phyloP scores from a whole-genome alignment of 148 eudicot species.

The Selenicereus undatus region DNA sequence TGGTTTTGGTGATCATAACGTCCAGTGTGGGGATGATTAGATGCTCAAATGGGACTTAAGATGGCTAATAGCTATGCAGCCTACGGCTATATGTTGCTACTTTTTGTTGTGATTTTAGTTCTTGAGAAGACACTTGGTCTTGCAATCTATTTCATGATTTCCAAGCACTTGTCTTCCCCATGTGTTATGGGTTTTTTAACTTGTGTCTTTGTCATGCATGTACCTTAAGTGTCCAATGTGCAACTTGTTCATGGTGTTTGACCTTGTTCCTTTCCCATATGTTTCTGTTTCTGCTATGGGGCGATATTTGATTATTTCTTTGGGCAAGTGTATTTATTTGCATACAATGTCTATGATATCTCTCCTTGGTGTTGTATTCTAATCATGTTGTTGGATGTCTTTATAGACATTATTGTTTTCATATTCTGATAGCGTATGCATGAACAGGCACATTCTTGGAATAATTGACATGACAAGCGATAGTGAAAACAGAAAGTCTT shows the following conservation, averaged over 20 bases:
- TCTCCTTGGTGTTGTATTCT: background rate
- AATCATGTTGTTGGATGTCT: background rate
- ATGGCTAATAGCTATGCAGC: conserved; percentile 4
- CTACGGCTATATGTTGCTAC: background rate
- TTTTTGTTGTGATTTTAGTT: background rate
- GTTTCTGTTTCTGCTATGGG: background rate
- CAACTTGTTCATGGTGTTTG: background rate
- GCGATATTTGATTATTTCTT: background rate
- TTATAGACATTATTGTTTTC: background rate
- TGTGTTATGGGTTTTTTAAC: background rate
- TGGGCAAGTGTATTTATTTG: conserved; percentile 1
- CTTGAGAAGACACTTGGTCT: background rate
- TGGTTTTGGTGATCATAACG: background rate
- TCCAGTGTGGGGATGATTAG: background rate
- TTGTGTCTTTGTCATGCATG: background rate
- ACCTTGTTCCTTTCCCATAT: background rate
- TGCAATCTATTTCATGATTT: background rate
- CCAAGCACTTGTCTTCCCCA: background rate
- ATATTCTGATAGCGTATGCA: conserved; percentile 9
- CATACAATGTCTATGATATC: background rate
- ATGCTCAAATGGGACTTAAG: background rate
- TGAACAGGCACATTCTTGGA: conserved; percentile 21
- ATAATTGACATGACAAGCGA: conserved; percentile 57
- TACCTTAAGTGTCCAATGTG: background rate
- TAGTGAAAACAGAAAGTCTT: conserved; percentile 50